phyloP scores from a whole-genome alignment of 345 rosid species.

The Corymbia maculata region DNA sequence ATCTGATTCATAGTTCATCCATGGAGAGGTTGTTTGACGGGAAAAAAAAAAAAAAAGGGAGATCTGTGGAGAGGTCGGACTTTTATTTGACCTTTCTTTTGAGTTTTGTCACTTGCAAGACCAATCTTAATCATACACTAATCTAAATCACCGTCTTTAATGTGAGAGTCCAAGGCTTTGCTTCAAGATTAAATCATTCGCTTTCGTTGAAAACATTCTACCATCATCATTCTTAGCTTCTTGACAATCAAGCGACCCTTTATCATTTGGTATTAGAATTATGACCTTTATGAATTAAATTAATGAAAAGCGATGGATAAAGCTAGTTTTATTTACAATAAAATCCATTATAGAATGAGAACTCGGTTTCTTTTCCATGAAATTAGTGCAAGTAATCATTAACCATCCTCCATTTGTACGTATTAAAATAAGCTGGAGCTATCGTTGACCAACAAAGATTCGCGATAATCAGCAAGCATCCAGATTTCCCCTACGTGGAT shows the following conservation, averaged over 20 bases:
- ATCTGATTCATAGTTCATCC: neutral
- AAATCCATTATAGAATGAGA: neutral
- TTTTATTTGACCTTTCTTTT: neutral
- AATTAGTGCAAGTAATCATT: neutral
- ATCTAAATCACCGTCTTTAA: neutral
- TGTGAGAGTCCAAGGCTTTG: neutral
- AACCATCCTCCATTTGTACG: neutral
- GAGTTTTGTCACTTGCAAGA: neutral
- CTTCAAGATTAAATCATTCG: neutral
- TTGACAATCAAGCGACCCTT: fast-evolving
- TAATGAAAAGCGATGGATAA: neutral
- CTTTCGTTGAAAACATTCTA: neutral
- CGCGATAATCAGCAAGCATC: neutral
- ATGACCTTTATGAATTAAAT: neutral
- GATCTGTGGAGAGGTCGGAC: neutral
- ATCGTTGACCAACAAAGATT: neutral
- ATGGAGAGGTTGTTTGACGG: neutral
- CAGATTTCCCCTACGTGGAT: neutral
- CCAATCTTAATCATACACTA: neutral
- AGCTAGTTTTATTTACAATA: neutral
- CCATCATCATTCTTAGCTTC: neutral
- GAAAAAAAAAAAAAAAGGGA: no score
- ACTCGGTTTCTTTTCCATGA: neutral
- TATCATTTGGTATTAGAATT: neutral
- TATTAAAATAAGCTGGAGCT: neutral